phyloP scores from a whole-genome alignment of 2,329 filamentous ascomycete species.

The Pseudocercospora fijiensis region DNA sequence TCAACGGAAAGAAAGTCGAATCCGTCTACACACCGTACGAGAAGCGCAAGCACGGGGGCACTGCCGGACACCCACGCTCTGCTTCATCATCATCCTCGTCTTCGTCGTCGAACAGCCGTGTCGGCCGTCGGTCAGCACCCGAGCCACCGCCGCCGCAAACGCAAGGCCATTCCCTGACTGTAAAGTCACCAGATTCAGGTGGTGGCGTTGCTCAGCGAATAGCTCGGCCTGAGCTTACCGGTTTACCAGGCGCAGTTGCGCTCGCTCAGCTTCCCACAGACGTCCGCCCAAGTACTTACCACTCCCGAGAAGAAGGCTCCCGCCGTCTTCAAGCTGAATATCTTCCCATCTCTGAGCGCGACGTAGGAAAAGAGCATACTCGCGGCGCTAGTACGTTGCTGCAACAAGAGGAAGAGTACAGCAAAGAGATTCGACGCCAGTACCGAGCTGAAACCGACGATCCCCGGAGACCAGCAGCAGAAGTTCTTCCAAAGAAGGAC shows the following conservation, averaged over 20 bases:
- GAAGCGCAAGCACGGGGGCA: background rate
- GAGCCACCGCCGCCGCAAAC: background rate
- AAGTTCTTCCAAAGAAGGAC: slow-evolving; percentile 22
- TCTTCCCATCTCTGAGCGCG: slow-evolving; percentile 22
- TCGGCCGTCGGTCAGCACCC: slow-evolving; percentile 12
- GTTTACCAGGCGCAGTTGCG: slow-evolving; percentile 8
- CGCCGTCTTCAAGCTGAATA: slow-evolving; percentile 25
- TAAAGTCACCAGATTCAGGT: slow-evolving; percentile 22
- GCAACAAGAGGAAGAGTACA: slow-evolving; percentile 27
- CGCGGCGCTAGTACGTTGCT: slow-evolving; percentile 20
- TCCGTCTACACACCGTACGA: slow-evolving; percentile 13
- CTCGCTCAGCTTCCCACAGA: slow-evolving; percentile 9
- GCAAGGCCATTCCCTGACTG: slow-evolving; percentile 15
- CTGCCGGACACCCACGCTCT: background rate
- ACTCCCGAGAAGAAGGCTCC: slow-evolving; percentile 13
- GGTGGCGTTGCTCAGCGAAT: slow-evolving; percentile 12
- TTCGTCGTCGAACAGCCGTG: slow-evolving; percentile 13
- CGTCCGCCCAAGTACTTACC: background rate
- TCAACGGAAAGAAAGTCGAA: slow-evolving; percentile 27
- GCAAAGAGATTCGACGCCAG: slow-evolving; percentile 28
- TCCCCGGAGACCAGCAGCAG: slow-evolving; percentile 30
- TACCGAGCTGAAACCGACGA: slow-evolving; percentile 38
- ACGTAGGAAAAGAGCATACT: slow-evolving; percentile 13
- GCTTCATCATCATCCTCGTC: slow-evolving; percentile 9
- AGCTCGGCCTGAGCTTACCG: slow-evolving; percentile 8